Evolutionary conservation across 75 land plant species (phyloP).

Genomic region (Selaginella moellendorffii): DNA sequence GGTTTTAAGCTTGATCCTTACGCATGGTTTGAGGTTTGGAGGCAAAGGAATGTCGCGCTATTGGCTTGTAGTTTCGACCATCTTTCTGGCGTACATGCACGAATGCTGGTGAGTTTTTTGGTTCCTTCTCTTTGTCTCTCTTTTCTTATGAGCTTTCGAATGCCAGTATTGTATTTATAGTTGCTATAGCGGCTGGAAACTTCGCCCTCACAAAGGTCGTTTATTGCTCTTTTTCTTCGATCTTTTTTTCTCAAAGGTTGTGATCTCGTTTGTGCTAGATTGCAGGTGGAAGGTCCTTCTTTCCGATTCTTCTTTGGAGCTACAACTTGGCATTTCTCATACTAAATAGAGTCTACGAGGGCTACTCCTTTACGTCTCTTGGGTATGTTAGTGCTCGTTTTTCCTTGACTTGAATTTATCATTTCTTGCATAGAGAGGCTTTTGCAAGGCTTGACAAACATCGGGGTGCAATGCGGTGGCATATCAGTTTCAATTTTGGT

Average conservation of each 20-base stretch:
- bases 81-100: slow-evolving; percentile 57
- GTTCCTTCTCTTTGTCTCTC: background rate
- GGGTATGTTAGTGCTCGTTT: slow-evolving; percentile 46
- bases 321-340: slow-evolving; percentile 61
- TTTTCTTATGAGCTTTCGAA: no score
- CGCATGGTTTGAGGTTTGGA: slow-evolving; percentile 21
- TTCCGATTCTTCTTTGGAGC: slow-evolving; percentile 43
- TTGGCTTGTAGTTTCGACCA: slow-evolving; percentile 54
- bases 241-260: slow-evolving; percentile 7
- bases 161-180: no score
- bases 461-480: slow-evolving; percentile 83
- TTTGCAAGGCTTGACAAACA: slow-evolving; percentile 54
- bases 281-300: slow-evolving; percentile 33
- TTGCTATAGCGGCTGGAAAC: background rate
- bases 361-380: slow-evolving; percentile 60
- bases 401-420: no score
- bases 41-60: slow-evolving; percentile 58
- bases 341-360: slow-evolving; percentile 60
- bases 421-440: slow-evolving; percentile 27
- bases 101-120: slow-evolving; percentile 52
- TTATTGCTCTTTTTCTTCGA: background rate
- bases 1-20: slow-evolving; percentile 23
- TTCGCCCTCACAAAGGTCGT: background rate
- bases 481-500: slow-evolving; percentile 92
- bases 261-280: slow-evolving; percentile 27